Percentiles rank a stretch among this genome's conserved stretches.
Evolutionary conservation across 2,329 filamentous ascomycete species (phyloP).

Genomic region (Rugonectria rugulosa): DNA sequence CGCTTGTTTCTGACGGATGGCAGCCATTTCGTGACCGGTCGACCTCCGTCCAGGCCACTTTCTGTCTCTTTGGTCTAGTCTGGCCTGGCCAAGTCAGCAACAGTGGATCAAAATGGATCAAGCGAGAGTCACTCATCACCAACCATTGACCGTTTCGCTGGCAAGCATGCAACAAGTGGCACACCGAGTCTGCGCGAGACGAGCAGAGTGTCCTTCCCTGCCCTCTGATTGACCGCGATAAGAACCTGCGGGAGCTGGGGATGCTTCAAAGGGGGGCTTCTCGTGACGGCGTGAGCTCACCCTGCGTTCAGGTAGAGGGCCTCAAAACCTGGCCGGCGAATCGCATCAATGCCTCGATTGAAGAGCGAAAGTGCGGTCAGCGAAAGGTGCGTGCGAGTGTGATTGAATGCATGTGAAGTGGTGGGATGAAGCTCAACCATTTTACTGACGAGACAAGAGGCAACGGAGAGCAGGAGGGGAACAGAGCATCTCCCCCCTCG

Average conservation of each 20-base stretch:
- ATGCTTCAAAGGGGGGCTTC: slow-evolving; percentile 16
- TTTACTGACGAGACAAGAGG: slow-evolving; percentile 6
- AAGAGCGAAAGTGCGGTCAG: slow-evolving; percentile 26
- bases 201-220: slow-evolving; percentile 22
- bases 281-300: slow-evolving; percentile 15
- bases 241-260: slow-evolving; percentile 24
- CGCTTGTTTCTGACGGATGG: slow-evolving; percentile 10
- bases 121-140: slow-evolving; percentile 29
- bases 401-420: background rate
- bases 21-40: slow-evolving; percentile 22
- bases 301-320: slow-evolving; percentile 20
- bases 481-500: background rate
- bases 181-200: slow-evolving; percentile 37
- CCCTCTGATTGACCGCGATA: slow-evolving; percentile 34
- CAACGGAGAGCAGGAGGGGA: background rate
- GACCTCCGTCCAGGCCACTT: slow-evolving; percentile 28
- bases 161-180: slow-evolving; percentile 36
- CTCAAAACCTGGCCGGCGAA: slow-evolving; percentile 31
- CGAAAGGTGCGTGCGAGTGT: background rate
- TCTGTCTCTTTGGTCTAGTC: slow-evolving; percentile 3
- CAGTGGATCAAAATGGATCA: slow-evolving; percentile 38
- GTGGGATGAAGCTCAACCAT: background rate
- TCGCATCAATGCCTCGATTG: slow-evolving; percentile 20
- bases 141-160: slow-evolving; percentile 33
- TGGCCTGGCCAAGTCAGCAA: slow-evolving; percentile 33